phyloP scores from a whole-genome alignment of 1,284 basidiomycete species.

The Papiliotrema nemorosa region DNA sequence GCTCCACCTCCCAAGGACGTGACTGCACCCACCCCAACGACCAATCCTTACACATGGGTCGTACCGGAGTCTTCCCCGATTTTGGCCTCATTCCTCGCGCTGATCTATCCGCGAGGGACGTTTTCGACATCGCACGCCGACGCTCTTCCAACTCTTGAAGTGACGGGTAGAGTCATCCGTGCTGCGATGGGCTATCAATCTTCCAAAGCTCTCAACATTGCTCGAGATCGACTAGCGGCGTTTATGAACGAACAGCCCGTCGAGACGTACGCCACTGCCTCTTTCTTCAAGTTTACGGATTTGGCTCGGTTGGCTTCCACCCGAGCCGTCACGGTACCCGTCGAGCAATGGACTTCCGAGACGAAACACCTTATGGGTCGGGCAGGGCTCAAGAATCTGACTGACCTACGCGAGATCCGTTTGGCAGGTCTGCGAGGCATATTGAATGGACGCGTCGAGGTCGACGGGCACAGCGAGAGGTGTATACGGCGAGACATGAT shows the following conservation, averaged over 20 bases:
- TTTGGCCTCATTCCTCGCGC: constrained; percentile 31
- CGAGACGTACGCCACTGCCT: constrained; percentile 30
- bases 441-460: constrained; percentile 13
- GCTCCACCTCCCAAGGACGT: constrained; percentile 23
- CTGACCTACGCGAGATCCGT: constrained; percentile 15
- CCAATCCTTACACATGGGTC: constrained; percentile 32
- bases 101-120: constrained; percentile 34
- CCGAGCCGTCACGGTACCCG: constrained; percentile 13
- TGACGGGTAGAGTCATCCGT: constrained; percentile 31
- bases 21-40: constrained; percentile 34
- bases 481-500: constrained; percentile 14
- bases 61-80: constrained; percentile 33
- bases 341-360: constrained; percentile 20
- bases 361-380: constrained; percentile 25
- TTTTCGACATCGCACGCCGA: constrained; percentile 9
- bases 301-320: constrained; percentile 22
- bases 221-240: constrained; percentile 18
- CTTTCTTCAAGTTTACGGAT: constrained; percentile 38
- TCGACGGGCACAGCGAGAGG: constrained; percentile 15
- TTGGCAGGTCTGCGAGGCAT: constrained; percentile 21
- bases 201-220: constrained; percentile 21
- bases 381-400: constrained; percentile 10
- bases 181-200: constrained; percentile 40
- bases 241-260: constrained; percentile 19
- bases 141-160: constrained; percentile 15